Percentiles rank a stretch among this genome's conserved stretches.
Conservation (phyloP, 164 flowering plant genomes). For the Berberis thunbergii region DNA sequence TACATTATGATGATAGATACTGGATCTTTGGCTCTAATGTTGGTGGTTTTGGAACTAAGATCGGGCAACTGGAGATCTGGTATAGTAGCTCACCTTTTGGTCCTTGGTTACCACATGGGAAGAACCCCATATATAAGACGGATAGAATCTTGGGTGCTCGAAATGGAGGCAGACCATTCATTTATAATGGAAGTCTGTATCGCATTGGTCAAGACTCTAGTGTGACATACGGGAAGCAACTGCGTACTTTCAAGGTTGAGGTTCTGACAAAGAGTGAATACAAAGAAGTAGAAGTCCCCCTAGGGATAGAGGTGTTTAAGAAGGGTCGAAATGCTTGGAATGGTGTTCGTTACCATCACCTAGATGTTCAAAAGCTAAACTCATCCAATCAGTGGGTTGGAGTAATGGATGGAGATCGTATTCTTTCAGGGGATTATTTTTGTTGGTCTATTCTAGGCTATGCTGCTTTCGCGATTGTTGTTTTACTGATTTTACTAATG, state of each 20-base stretch:
- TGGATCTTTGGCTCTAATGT: slow-evolving; percentile 96
- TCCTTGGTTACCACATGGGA: slow-evolving; percentile 82
- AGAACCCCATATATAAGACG: slow-evolving; percentile 63
- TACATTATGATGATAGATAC: slow-evolving; percentile 40
- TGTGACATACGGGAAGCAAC: slow-evolving; percentile 59
- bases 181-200: slow-evolving; percentile 54
- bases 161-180: slow-evolving; percentile 86
- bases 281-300: slow-evolving; percentile 72
- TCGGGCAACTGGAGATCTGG: slow-evolving; percentile 90
- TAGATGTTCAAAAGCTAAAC: slow-evolving; percentile 65
- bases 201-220: slow-evolving; percentile 89
- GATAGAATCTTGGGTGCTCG: slow-evolving; percentile 60
- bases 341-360: slow-evolving; percentile 78
- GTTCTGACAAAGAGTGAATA: slow-evolving; percentile 53
- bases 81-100: slow-evolving; percentile 74
- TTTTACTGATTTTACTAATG: slow-evolving; percentile 31
- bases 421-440: slow-evolving; percentile 63
- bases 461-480: slow-evolving; percentile 37
- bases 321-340: slow-evolving; percentile 88
- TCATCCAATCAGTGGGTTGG: slow-evolving; percentile 62
- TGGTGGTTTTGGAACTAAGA: slow-evolving; percentile 55
- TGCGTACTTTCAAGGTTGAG: slow-evolving; percentile 57
- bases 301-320: slow-evolving; percentile 36
- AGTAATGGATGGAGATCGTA: slow-evolving; percentile 89
- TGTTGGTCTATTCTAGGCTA: slow-evolving; percentile 54